A percentile compares a stretch with the other conserved stretches of the same genome.
Conservation (phyloP, 306 rosid species). For the Acmispon strigosus region DNA sequence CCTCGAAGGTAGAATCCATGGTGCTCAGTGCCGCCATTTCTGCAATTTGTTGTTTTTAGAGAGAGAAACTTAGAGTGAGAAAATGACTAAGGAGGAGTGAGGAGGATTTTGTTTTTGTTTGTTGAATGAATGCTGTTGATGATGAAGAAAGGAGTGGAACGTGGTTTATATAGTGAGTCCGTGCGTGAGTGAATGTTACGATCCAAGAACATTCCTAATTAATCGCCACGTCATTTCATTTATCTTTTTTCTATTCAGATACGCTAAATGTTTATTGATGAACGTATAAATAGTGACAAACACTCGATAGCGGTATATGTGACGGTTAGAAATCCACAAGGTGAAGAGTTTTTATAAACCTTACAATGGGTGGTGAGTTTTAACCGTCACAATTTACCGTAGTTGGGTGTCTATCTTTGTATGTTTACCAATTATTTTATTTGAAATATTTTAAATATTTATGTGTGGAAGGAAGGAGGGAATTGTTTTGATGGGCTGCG, state of each 20-base stretch:
- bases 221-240: conserved; percentile 15
- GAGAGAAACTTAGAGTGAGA: conserved; percentile 1
- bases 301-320: too few species aligned
- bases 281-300: too few species aligned
- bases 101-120: not conserved
- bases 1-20: conserved; percentile 35
- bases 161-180: conserved; percentile 19
- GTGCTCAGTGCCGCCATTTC: conserved; percentile 64
- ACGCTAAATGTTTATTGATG: too few species aligned
- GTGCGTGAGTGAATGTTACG: conserved; percentile 15
- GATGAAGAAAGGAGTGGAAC: conserved; percentile 27
- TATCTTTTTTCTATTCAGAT: not conserved
- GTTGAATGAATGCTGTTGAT: conserved; percentile 16
- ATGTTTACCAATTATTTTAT: too few species aligned
- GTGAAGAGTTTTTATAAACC: too few species aligned
- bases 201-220: conserved; percentile 35
- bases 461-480: conserved; percentile 12
- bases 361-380: too few species aligned
- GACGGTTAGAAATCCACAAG: too few species aligned
- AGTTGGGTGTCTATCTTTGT: too few species aligned
- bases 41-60: not conserved
- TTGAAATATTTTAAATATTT: not conserved
- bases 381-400: too few species aligned
- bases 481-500: not conserved
- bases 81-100: not conserved